Evolutionary conservation across 2,329 filamentous ascomycete species (phyloP), one percentile per base, ranked within the genome.

Genomic region (Neodidymelliopsis sp.): DNA sequence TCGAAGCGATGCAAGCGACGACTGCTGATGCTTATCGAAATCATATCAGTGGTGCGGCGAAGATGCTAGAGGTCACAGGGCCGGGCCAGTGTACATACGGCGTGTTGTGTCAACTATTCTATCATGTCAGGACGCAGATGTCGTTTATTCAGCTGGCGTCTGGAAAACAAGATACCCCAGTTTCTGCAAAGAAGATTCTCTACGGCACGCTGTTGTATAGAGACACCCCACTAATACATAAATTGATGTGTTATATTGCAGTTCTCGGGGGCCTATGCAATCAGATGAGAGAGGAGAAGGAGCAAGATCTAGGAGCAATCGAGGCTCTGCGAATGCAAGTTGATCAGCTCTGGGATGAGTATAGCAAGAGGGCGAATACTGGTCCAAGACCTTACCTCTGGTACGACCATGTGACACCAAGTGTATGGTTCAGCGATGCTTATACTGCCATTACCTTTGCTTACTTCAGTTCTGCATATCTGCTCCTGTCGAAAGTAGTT

Each of bases 1-100:
- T 69, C 30, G 67, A 71, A 29, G 60, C 65, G 4, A 68, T 70
- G 63, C 59, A 63, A 15, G 50, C 61, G 3, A 70, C 68, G 4
- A 65, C 57, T 8, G 52, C 59, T 7, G 49, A 60, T 11, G 66
- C 61, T 2, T 71, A 70, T 42, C 54, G 60, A n/a, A 48, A 57
- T 15, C 67, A 71, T 31, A 58, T 70, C 23, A 53, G 58, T 18
- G 66, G 66, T n/a, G 66, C 65, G 12, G 66, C 60, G 1, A 58
- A 53, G 24, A 60, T 70, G 53, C 42, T 70, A 4, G 62, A 69
- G 37, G 31, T 62, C 0, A 61, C 62, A 3, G 63, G 59, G 4
- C 61, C 66, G 12, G 63, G 54, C 9, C 47, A 69, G 28, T 69
- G 64, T 37, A 43, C 48, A 11, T 19, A 54, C 9, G 64, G 65